Conservation (phyloP, 2,329 filamentous ascomycete species). For the Davidsoniella neocaledoniae region DNA sequence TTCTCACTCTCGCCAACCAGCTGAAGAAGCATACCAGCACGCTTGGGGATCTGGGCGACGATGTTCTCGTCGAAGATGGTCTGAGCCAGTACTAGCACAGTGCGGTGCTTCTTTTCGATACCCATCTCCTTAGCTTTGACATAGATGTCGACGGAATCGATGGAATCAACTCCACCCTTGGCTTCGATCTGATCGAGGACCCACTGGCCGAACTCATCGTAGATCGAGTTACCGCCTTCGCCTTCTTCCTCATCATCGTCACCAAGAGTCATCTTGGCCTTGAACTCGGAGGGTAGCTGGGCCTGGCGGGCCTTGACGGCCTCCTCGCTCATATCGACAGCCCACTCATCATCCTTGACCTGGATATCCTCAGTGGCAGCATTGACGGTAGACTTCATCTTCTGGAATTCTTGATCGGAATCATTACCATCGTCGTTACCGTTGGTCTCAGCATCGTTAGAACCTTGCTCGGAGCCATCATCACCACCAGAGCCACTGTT, state of each 20-base stretch:
- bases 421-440: conserved; percentile 38
- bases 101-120: conserved; percentile 88
- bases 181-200: conserved; percentile 57
- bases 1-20: conserved; percentile 68
- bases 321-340: conserved; percentile 89
- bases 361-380: conserved; percentile 35
- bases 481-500: conserved; percentile 46
- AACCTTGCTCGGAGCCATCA: conserved; percentile 32
- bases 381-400: conserved; percentile 48
- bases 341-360: conserved; percentile 80
- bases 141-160: conserved; percentile 84
- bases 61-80: conserved; percentile 88
- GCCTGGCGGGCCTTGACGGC: conserved; percentile 89
- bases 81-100: conserved; percentile 78
- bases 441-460: conserved; percentile 27
- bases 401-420: conserved; percentile 85
- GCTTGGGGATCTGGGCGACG: conserved; percentile 67
- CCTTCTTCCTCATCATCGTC: conserved; percentile 70
- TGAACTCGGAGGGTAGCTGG: conserved; percentile 84
- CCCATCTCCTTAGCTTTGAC: conserved; percentile 93
- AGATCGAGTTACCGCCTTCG: conserved; percentile 59
- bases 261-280: conserved; percentile 72
- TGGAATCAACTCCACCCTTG: conserved; percentile 57
- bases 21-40: conserved; percentile 77
- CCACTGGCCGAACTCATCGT: conserved; percentile 89